Base-by-base conservation (phyloP, 768 basidiomycete genomes). In the Amanita rubescens region DNA sequence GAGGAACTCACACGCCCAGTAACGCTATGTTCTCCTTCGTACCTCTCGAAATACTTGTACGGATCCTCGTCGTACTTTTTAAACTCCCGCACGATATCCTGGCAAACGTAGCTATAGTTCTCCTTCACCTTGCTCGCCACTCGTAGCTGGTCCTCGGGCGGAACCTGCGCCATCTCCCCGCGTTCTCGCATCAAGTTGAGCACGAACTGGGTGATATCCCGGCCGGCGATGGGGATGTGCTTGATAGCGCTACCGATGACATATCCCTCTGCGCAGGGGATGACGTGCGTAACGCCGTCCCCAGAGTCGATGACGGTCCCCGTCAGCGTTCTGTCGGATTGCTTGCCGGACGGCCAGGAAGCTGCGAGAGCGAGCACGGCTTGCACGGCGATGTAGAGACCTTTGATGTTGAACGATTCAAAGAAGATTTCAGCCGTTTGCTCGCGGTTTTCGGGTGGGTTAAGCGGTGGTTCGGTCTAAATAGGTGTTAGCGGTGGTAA, bases 391-490 rank as follows among this genome's bases (percentile, higher is more conserved):
- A 99, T 98, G 70, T 98, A 98, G 41, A 97, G 79, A 19, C 95
- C 95, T 66, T 94, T 90, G 74, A 97, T 94, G 71, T 98, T 98
- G 84, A 99, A 99, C 0, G 93, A 95, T 72, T 99, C 96, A 69
- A 98, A 99, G 80, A 99, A 97, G 73, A 98, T 98, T 67, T 98
- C 95, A 17, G 96, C 96, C 0, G 95, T 98, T 69, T 95, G 95
- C 70, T 99, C 96, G 62, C 96, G 80, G 74, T 98, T 99, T 75
- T 99, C 96, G 1, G 96, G 96, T 0, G 95, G 82, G 66, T 99
- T 98, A 53, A 99, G 83, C 20, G 96, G 95, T 3, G 96, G 96
- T 65, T 99, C 96, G n/a, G 96, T 99, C 95, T 97, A 57, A 11
- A 24, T 15, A 24, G 25, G 27, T 10, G 25, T 39, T 14, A 11